Evolutionary conservation across 345 rosid genomes (phyloP).

Genomic region (Reutealis trisperma): DNA sequence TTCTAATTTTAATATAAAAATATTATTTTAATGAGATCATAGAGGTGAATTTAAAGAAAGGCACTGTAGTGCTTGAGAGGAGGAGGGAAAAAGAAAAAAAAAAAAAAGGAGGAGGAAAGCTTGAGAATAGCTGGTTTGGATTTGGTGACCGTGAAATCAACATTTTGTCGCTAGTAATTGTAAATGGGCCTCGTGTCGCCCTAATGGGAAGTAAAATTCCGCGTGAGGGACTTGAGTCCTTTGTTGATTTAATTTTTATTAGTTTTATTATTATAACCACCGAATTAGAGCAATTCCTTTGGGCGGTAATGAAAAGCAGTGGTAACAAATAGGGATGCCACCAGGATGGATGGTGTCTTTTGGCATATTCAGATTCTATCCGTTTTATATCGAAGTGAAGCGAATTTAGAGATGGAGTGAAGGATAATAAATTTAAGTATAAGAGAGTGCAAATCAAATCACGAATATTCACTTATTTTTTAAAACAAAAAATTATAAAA

Average conservation of each 20-base stretch:
- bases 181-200: constrained; percentile 17
- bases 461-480: too few relatives aligned
- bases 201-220: neutral
- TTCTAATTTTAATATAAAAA: too few relatives aligned
- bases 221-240: neutral
- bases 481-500: too few relatives aligned
- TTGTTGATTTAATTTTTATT: neutral
- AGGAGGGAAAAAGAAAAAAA: neutral
- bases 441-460: too few relatives aligned
- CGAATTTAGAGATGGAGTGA: too few relatives aligned
- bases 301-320: neutral
- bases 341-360: too few relatives aligned
- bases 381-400: too few relatives aligned
- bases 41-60: too few relatives aligned
- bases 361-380: too few relatives aligned
- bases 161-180: neutral
- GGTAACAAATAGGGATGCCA: neutral
- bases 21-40: too few relatives aligned
- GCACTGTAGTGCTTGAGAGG: too few relatives aligned
- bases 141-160: constrained; percentile 8
- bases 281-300: constrained; percentile 15
- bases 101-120: neutral
- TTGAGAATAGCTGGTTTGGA: neutral
- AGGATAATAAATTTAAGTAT: too few relatives aligned
- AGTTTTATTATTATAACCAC: neutral